A percentile compares a stretch with the other conserved stretches of the same genome.
These are phyloP conservation scores for Macrotyloma uniflorum DNA, from an alignment of 306 rosid genomes.

Conservation along the genomic window DNA sequence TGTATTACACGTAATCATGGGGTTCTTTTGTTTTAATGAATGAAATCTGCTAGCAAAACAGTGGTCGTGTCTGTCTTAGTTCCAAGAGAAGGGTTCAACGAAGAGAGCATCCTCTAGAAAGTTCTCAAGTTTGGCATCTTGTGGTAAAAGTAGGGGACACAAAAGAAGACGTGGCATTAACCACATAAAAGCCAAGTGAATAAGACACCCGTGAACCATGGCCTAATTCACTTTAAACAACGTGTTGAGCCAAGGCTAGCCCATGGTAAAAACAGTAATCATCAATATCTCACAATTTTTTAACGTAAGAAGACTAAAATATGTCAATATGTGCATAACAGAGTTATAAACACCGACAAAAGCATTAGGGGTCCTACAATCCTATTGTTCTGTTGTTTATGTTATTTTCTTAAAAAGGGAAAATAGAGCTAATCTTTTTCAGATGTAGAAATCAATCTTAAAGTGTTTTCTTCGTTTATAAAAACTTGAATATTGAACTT, in stretches of 20 bases:
- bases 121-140: slow-evolving; percentile 45
- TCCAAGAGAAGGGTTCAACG: slow-evolving; percentile 10
- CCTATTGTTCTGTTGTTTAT: not conserved
- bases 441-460: not conserved
- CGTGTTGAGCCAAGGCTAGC: slow-evolving; percentile 22
- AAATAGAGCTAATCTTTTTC: not conserved
- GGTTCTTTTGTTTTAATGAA: not conserved
- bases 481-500: not conserved
- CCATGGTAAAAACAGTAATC: slow-evolving; percentile 32
- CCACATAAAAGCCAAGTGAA: slow-evolving; percentile 3
- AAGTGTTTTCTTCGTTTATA: not conserved
- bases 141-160: slow-evolving; percentile 19
- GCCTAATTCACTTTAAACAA: slow-evolving; percentile 31
- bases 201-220: slow-evolving; percentile 37
- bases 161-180: slow-evolving; percentile 4
- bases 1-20: slow-evolving; percentile 7
- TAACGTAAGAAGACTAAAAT: slow-evolving; percentile 2
- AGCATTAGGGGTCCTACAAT: not conserved
- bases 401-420: not conserved
- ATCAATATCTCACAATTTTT: not conserved
- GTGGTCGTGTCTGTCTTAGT: slow-evolving; percentile 25
- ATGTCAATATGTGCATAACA: not conserved
- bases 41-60: slow-evolving; percentile 24
- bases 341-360: not conserved
- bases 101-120: slow-evolving; percentile 37